Base-by-base conservation (phyloP, 169 alveolate species). In the Plasmodium adleri region DNA sequence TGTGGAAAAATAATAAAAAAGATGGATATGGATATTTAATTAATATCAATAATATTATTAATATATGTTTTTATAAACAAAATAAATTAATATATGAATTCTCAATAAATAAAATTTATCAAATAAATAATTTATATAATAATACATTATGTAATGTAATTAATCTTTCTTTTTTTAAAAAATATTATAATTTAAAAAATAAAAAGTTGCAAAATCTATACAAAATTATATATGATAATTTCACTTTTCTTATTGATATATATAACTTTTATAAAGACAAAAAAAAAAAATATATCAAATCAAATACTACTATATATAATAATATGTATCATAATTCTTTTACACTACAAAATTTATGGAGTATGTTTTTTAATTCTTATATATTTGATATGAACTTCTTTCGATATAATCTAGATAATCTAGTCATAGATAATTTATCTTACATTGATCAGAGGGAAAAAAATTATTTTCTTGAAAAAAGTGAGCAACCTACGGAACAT, bases 1-100 rank as follows among this genome's bases (percentile, higher is more conserved):
- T 24, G 17, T 80, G 90, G 90, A 67, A 68, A 67, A 39, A 80
- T 24, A 47, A 80, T 59, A 80, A 67, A 39, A 80, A 80, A 26
- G 54, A 67, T 54, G 90, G 90, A 22, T n/a, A 13, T 17, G 76
- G 74, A 20, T 67, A 80, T 17, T 22, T 59, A 12, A 9, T 80
- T 50, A 52, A 80, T 32, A 6, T 24, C 13, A 67, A 80, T 54
- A 80, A 80, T 12, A 80, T 28, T 2, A 1, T 80, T 15, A 52
- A 10, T 39, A 52, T 54, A 20, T 56, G 90, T 13, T 17, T 20
- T 15, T 80, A 67, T 47, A 71, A 54, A 49, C 28, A 67, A 67
- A 52, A 60, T n/a, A 50, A 50, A 80, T 9, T 80, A 9, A 67
- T 71, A 54, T 20, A 59, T 2, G 83, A 80, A 49, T 10, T 22